A percentile compares a stretch with the other conserved stretches of the same genome.
Evolutionary conservation across 371 early-diverging fungal species (phyloP).

Genomic region (Mucor saturninus): DNA sequence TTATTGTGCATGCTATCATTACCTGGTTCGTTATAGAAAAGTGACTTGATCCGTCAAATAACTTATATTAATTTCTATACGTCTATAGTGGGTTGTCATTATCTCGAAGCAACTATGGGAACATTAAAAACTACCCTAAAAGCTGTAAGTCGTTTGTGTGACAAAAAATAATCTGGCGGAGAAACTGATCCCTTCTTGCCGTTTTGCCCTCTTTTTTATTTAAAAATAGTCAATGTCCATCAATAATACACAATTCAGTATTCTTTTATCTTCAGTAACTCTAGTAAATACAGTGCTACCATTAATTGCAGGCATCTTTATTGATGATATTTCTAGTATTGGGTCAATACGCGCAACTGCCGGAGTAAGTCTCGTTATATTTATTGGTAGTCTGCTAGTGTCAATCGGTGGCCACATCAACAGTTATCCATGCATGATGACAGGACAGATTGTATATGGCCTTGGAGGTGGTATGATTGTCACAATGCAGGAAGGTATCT

Average conservation of each 20-base stretch:
- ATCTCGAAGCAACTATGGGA: slow-evolving; percentile 47
- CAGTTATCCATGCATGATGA: slow-evolving; percentile 50
- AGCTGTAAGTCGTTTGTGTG: slow-evolving; percentile 29
- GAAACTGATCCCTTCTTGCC: slow-evolving; percentile 9
- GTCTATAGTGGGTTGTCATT: slow-evolving; percentile 44
- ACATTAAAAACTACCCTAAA: slow-evolving; percentile 49
- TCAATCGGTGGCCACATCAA: slow-evolving; percentile 32
- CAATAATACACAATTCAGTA: slow-evolving; percentile 74
- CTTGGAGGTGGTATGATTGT: slow-evolving; percentile 53
- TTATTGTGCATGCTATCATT: slow-evolving; percentile 26
- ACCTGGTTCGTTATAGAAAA: slow-evolving; percentile 18
- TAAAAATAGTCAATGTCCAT: slow-evolving; percentile 49
- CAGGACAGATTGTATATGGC: slow-evolving; percentile 50
- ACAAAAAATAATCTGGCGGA: background rate
- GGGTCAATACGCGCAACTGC: slow-evolving; percentile 48
- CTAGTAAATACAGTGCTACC: slow-evolving; percentile 74
- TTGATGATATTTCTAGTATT: slow-evolving; percentile 42
- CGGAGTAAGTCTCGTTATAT: slow-evolving; percentile 37
- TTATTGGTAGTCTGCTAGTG: slow-evolving; percentile 42
- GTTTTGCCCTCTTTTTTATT: slow-evolving; percentile 5
- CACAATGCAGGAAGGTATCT: slow-evolving; percentile 52
- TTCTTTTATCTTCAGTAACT: slow-evolving; percentile 71
- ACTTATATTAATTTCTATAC: too few species aligned
- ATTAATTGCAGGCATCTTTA: slow-evolving; percentile 66
- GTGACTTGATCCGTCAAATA: background rate